These are phyloP conservation scores for Paraphysoderma sedebokerense DNA, from an alignment of 371 early-diverging fungal species.

Conservation along the genomic window DNA sequence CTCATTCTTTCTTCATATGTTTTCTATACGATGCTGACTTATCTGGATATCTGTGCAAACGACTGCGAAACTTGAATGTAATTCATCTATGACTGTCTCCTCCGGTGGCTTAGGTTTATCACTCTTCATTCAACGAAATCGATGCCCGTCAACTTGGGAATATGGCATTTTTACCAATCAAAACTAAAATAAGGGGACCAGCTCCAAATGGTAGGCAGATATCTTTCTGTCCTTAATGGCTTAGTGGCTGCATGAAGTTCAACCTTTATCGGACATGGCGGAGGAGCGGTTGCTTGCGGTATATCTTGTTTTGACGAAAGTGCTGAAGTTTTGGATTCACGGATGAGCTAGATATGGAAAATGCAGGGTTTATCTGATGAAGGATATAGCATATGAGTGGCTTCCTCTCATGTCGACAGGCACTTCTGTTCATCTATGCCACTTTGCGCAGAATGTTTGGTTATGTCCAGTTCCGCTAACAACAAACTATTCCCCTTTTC, in stretches of 20 bases:
- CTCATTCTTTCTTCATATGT: too few species aligned
- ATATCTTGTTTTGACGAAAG: background rate
- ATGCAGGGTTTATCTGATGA: background rate
- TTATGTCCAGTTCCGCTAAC: too few species aligned
- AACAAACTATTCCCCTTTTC: background rate
- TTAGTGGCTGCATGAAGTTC: background rate
- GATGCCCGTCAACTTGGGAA: slow-evolving; percentile 61
- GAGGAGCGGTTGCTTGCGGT: background rate
- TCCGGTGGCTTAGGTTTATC: too few species aligned
- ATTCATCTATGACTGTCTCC: too few species aligned
- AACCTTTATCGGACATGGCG: too few species aligned
- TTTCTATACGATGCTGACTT: too few species aligned
- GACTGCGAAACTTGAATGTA: too few species aligned
- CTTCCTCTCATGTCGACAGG: slow-evolving; percentile 3
- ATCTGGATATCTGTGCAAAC: too few species aligned
- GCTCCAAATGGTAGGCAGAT: slow-evolving; percentile 39
- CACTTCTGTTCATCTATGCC: background rate
- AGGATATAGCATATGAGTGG: background rate
- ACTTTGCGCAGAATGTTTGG: background rate
- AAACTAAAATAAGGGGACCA: slow-evolving; percentile 72
- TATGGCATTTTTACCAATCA: slow-evolving; percentile 72
- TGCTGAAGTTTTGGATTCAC: slow-evolving; percentile 1
- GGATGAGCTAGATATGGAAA: background rate
- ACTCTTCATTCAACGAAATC: slow-evolving; percentile 62
- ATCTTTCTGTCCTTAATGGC: slow-evolving; percentile 9